These are phyloP conservation scores for Solanum arcanum DNA, from an alignment of 257 asterid genomes.

Conservation along the genomic window DNA sequence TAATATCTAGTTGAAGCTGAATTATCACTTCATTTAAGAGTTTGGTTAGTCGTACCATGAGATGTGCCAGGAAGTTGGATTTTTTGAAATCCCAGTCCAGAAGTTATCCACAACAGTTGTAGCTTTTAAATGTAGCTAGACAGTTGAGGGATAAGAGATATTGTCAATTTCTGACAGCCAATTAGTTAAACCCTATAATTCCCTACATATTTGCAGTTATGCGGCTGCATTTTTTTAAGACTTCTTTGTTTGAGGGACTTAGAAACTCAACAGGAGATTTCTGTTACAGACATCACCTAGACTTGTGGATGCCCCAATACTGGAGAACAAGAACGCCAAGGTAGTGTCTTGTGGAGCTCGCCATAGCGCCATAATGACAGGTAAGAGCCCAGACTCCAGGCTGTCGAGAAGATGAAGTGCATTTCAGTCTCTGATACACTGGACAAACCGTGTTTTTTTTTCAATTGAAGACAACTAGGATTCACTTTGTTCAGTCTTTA, in stretches of 20 bases:
- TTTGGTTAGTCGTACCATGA: not conserved
- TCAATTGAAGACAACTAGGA: not conserved
- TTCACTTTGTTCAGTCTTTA: not conserved
- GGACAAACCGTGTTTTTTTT: not conserved
- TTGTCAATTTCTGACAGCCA: not conserved
- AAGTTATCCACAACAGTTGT: not conserved
- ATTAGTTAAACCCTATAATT: not conserved
- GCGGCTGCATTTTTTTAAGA: not conserved
- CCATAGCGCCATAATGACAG: constrained; percentile 56
- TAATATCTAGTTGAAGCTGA: not conserved
- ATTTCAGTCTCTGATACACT: not conserved
- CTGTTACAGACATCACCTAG: constrained; percentile 37
- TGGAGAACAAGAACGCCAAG: constrained; percentile 39
- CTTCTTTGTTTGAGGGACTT: not conserved
- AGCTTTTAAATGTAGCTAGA: not conserved
- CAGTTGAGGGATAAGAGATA: not conserved
- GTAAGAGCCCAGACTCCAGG: constrained; percentile 6
- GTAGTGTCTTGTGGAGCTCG: constrained; percentile 69
- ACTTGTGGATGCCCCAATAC: constrained; percentile 45
- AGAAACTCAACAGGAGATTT: constrained; percentile 2
- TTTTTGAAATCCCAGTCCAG: not conserved
- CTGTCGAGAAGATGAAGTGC: not conserved
- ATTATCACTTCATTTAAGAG: not conserved
- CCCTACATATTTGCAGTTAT: not conserved
- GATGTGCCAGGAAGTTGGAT: not conserved